Conservation (phyloP, 192 early-diverging fungal species). For the Coemansia guatemalensis region DNA sequence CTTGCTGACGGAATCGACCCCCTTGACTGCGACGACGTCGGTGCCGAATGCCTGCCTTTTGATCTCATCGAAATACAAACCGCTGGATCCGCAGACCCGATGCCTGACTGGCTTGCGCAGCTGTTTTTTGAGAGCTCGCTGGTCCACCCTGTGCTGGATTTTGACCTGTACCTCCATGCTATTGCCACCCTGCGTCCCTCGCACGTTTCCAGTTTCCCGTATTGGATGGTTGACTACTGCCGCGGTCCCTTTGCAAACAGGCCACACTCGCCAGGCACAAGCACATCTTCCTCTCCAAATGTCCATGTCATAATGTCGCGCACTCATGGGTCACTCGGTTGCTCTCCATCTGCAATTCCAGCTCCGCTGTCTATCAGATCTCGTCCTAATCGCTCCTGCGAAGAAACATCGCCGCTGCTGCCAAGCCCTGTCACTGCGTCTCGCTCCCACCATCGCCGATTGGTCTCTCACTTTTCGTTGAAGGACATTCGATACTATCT, state of each 20-base stretch:
- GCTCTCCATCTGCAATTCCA: constrained; percentile 16
- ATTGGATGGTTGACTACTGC: constrained; percentile 46
- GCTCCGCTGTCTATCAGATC: background rate
- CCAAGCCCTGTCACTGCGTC: background rate
- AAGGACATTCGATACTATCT: background rate
- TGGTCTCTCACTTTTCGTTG: background rate
- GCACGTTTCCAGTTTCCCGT: constrained; percentile 21
- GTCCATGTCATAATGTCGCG: background rate
- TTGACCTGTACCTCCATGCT: constrained; percentile 45
- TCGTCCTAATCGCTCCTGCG: background rate
- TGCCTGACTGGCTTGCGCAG: constrained; percentile 40
- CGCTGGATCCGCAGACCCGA: constrained; percentile 6
- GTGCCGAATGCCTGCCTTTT: constrained; percentile 15
- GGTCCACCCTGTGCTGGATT: constrained; percentile 45
- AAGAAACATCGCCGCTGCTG: constrained; percentile 20
- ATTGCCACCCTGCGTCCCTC: constrained; percentile 19
- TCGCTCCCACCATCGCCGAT: background rate
- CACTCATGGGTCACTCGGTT: background rate
- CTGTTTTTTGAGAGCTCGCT: constrained; percentile 41
- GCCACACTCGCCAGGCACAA: background rate
- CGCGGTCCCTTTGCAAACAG: constrained; percentile 12
- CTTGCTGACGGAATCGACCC: constrained; percentile 2
- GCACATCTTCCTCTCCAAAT: constrained; percentile 3
- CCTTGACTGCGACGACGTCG: background rate
- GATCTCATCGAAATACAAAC: constrained; percentile 34